Base-by-base conservation (phyloP, 2,329 filamentous ascomycete genomes). In the Microsporum ferrugineum region DNA sequence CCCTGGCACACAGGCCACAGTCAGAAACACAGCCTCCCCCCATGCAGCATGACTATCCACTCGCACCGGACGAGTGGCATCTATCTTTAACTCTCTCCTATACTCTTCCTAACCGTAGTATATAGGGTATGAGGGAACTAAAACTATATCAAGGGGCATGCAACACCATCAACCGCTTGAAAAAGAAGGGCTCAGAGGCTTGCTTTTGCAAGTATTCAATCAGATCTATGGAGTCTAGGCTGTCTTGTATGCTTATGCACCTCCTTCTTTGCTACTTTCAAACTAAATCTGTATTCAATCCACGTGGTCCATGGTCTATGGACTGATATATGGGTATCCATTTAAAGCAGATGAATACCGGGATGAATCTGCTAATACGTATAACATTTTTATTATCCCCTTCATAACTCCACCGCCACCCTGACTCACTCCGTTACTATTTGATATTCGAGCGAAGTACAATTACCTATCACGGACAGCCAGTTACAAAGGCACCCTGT, bases 151-250 rank as follows among this genome's bases (percentile, higher is more conserved):
- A 5, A 43, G 34, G 14, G 60, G 60, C 14, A 62, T 57, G 4
- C n/a, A n/a, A 27, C 1, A 2, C 7, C 59, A 59, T 29, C 2
- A 5, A 10, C 56, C 60, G 6, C 38, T 29, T 1, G 57, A 58
- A 12, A 12, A 12, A 14, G 5, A 27, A n/a, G 14, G 4, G 6
- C 3, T 31, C 49, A 3, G 2, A 39, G 7, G 31, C 49, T 29
- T 6, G 31, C 49, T 29, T 6, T 29, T 7, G 55, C 17, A 7
- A 41, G 47, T 38, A 56, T n/a, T 38, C 47, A 23, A 29, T 31
- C 58, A 2, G 61, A 62, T 34, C 33, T 62, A 31, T 62, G 61
- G 61, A 58, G 49, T 43, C n/a, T 62, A 5, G 61, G 61, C 7
- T 62, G 61, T 38, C 47, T 62, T n/a, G 58, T 62, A 55, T 5